phyloP scores from a whole-genome alignment of 495 filamentous ascomycete genomes.

The Aspergillus biplanus region DNA sequence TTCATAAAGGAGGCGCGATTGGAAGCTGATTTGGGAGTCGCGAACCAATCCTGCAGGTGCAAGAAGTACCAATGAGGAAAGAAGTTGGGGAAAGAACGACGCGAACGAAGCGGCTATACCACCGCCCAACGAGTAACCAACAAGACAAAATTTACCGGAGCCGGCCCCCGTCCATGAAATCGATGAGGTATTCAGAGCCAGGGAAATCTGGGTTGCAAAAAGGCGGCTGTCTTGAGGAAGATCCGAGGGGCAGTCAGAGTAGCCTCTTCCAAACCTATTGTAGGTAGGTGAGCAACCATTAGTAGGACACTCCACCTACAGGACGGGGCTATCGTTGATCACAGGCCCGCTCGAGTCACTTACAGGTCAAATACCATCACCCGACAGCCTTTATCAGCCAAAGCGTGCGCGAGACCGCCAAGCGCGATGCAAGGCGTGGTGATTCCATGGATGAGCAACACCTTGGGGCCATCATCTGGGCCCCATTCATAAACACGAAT shows the following conservation, averaged over 20 bases:
- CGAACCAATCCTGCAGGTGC: slow-evolving; percentile 76
- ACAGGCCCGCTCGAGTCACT: slow-evolving; percentile 13
- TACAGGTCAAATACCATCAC: slow-evolving; percentile 78
- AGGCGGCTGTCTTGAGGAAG: slow-evolving; percentile 73
- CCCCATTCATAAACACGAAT: slow-evolving; percentile 91
- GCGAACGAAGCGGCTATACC: slow-evolving; percentile 78
- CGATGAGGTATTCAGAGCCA: slow-evolving; percentile 69
- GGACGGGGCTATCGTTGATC: not conserved
- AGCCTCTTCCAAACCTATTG: slow-evolving; percentile 75
- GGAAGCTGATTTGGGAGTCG: slow-evolving; percentile 60
- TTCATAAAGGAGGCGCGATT: slow-evolving; percentile 64
- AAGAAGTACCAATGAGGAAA: slow-evolving; percentile 71
- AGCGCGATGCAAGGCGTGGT: slow-evolving; percentile 79
- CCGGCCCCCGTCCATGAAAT: slow-evolving; percentile 66
- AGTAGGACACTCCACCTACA: not conserved
- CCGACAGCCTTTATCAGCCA: slow-evolving; percentile 75
- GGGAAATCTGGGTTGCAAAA: slow-evolving; percentile 73
- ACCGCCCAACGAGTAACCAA: slow-evolving; percentile 88
- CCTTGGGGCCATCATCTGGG: slow-evolving; percentile 75
- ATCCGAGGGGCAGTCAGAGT: slow-evolving; percentile 68
- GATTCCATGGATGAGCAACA: slow-evolving; percentile 85
- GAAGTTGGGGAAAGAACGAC: slow-evolving; percentile 65
- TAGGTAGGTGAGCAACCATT: not conserved
- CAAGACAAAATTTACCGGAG: slow-evolving; percentile 62
- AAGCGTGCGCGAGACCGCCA: slow-evolving; percentile 64